Conservation (phyloP, 306 rosid species). For the Lathyrus sativus region DNA sequence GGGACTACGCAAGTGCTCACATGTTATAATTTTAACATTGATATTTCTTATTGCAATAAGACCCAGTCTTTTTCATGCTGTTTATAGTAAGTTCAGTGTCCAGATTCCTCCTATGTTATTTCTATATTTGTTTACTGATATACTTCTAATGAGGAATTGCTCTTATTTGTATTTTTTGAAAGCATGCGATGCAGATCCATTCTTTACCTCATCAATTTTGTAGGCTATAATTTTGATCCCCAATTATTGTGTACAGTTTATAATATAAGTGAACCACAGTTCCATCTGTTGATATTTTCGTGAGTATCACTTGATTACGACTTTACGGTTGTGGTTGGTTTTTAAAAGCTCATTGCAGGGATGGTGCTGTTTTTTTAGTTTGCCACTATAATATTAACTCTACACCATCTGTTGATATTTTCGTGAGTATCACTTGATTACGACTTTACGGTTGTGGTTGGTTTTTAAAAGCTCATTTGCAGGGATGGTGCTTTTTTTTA, state of each 20-base stretch:
- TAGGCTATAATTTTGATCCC: conserved; percentile 29
- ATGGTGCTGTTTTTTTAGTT: too few species aligned
- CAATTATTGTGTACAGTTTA: conserved; percentile 11
- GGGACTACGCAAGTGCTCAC: conserved; percentile 89
- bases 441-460: too few species aligned
- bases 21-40: conserved; percentile 62
- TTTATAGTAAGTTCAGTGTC: conserved; percentile 63
- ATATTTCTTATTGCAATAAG: conserved; percentile 83
- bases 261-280: conserved; percentile 27
- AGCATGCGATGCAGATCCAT: conserved; percentile 2
- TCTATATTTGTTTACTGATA: conserved; percentile 21
- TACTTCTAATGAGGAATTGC: conserved; percentile 28
- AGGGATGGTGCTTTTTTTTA: too few species aligned
- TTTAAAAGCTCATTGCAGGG: too few species aligned
- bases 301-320: too few species aligned
- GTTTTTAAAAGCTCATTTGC: too few species aligned
- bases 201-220: conserved; percentile 9
- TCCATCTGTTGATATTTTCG: too few species aligned
- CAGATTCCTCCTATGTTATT: conserved; percentile 19
- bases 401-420: too few species aligned
- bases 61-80: conserved; percentile 86
- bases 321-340: too few species aligned
- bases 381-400: too few species aligned
- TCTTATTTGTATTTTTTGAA: conserved; percentile 28
- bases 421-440: too few species aligned